These are phyloP conservation scores for Litchi chinensis DNA, from an alignment of 345 rosid species.

Conservation along the genomic window DNA sequence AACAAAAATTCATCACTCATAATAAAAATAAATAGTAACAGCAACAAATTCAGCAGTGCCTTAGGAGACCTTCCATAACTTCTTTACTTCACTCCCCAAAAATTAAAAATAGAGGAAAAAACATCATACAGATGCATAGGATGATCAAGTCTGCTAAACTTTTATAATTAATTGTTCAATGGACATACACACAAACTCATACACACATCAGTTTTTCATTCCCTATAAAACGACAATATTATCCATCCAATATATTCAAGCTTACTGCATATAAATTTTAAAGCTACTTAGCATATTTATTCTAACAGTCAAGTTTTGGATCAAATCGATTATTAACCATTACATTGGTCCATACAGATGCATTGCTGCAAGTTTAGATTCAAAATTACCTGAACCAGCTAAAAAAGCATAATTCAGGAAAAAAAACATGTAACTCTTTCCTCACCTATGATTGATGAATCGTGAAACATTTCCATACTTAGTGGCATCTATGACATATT, in stretches of 20 bases:
- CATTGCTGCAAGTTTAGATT: conserved; percentile 8
- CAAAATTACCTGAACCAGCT: neutral
- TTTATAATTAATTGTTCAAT: neutral
- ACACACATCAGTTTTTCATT: neutral
- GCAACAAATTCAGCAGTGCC: conserved; percentile 1
- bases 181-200: neutral
- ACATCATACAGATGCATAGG: neutral
- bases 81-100: neutral
- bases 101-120: too few relatives aligned
- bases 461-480: conserved; percentile 80
- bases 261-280: neutral
- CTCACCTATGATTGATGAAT: conserved; percentile 96
- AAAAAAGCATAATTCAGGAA: neutral
- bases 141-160: neutral
- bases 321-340: neutral
- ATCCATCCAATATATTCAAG: neutral
- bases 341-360: neutral
- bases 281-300: neutral
- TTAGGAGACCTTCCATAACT: neutral
- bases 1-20: neutral
- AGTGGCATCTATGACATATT: conserved; percentile 76
- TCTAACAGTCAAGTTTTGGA: neutral
- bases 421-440: neutral
- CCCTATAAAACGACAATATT: neutral
- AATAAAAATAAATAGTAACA: conserved; percentile 11